Evolutionary conservation across 148 eudicot genomes (phyloP).

Genomic region (Talinum fruticosum): DNA sequence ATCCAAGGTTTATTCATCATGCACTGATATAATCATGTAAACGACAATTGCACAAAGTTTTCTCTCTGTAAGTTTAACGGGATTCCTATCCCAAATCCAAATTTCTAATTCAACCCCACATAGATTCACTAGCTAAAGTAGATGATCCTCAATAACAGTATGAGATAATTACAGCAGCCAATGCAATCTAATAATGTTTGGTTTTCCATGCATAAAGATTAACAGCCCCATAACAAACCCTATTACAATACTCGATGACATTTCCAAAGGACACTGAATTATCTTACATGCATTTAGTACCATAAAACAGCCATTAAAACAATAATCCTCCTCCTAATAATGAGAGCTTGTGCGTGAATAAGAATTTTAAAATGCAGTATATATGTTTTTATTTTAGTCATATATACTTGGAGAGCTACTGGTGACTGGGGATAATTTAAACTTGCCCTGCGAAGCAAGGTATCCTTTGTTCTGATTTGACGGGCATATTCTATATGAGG

Average conservation of each 20-base stretch:
- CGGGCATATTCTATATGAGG: conserved; percentile 1
- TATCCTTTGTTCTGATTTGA: conserved; percentile 8
- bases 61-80: too few relatives aligned
- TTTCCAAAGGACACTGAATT: neutral
- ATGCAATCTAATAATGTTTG: neutral
- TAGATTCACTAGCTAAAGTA: neutral
- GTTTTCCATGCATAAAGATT: neutral
- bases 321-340: neutral
- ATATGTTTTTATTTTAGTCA: neutral
- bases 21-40: too few relatives aligned
- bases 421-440: neutral
- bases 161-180: neutral
- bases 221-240: neutral
- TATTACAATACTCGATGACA: neutral
- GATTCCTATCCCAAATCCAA: neutral
- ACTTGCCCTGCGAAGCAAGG: neutral
- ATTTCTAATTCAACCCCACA: neutral
- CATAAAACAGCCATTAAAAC: neutral
- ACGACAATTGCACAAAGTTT: neutral
- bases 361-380: neutral
- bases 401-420: neutral
- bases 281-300: neutral
- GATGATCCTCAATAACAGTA: neutral
- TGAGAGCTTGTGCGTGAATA: neutral
- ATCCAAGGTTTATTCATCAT: neutral